Evolutionary conservation across 169 alveolate species (phyloP), one percentile per base, ranked within the genome.

Genomic region (Besnoitia besnoiti): DNA sequence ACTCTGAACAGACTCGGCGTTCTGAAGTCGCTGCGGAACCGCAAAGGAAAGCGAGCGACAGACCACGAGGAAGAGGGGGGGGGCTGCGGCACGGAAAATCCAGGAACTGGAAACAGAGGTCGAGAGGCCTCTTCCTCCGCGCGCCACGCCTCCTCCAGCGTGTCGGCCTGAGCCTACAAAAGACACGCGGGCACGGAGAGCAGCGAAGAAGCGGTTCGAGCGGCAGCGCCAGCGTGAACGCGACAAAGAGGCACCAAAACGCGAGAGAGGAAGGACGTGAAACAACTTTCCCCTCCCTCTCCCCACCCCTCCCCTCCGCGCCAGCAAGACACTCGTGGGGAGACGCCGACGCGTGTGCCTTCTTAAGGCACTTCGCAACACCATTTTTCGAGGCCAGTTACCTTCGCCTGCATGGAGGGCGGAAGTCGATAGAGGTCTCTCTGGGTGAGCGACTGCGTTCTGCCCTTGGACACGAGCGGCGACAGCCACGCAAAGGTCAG

Each of bases 391-490:
- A 21, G 21, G 62, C n/a, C 21, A 21, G 40, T 14, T 8, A 67
- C 80, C 80, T 67, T 21, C 80, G 80, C 30, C 21, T 21, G 14
- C 14, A 19, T 35, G 8, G 14, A 35, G 21, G 80, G 80, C 80
- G 30, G 14, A 14, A 67, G 80, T 30, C 30, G 40, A 30, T 67
- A 67, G 14, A 42, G 37, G 27, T 77, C 85, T 12, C 24, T 5
- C 55, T 33, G 59, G 37, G 39, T 33, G 39, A 77, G 85, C 55
- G 39, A n/a, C 55, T 77, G 85, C 24, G 12, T 77, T 10, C 24
- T 37, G 49, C 85, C 85, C 39, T 42, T 37, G 39, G 85, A 19
- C 19, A 77, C 44, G 55, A 77, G 85, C 59, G 85, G 85, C 12
- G 39, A 42, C 59, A 77, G 39, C 85, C 85, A 77, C 0, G 85